These are phyloP conservation scores for Pseudogymnoascus verrucosus DNA, from an alignment of 2,329 filamentous ascomycete species.

Conservation along the genomic window DNA sequence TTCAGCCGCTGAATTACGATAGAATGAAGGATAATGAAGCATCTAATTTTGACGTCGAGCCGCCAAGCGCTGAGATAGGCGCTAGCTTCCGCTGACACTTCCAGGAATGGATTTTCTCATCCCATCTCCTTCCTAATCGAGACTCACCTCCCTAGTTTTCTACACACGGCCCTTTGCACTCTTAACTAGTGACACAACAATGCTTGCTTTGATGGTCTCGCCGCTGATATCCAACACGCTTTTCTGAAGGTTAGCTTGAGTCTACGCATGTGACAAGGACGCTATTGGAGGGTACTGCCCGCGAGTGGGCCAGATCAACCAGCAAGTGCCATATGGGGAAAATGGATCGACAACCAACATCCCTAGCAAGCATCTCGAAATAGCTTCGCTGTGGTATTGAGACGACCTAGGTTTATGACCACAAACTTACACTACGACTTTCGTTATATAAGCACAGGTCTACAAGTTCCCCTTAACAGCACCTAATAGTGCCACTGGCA, in stretches of 20 bases:
- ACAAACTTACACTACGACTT: neutral
- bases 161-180: neutral
- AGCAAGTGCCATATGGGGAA: neutral
- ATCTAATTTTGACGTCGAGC: neutral
- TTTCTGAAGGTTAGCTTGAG: neutral
- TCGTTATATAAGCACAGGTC: too few species aligned
- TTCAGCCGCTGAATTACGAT: too few species aligned
- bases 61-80: neutral
- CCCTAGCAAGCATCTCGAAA: neutral
- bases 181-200: neutral
- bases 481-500: too few species aligned
- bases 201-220: neutral
- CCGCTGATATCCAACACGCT: neutral
- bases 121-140: neutral
- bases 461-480: too few species aligned
- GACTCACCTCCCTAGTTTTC: neutral
- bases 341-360: neutral
- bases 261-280: neutral
- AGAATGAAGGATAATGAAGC: too few species aligned
- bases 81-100: constrained; percentile 2
- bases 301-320: neutral
- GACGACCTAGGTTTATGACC: neutral
- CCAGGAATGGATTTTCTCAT: neutral
- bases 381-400: neutral
- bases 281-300: neutral